Evolutionary conservation across 1,139 yeast species (phyloP), one percentile per base, ranked within the genome.

Genomic region (Torulaspora globosa): DNA sequence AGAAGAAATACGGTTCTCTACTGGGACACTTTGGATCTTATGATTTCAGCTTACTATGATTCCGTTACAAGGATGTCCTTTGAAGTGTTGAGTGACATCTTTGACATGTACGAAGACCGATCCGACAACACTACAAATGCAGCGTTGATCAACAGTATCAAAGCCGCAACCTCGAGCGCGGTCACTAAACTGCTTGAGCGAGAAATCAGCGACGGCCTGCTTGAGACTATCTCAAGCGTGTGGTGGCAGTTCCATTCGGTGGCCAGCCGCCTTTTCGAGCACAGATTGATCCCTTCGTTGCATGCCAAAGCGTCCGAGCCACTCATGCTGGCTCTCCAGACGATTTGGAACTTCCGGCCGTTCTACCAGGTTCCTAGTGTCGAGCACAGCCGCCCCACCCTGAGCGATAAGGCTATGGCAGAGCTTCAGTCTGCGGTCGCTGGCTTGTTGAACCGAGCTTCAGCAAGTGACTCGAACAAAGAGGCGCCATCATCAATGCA

Each of bases 201-300:
- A 6, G 12, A 26, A 21, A 30, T 30, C 11, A 16, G 14, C 10
- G 35, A 32, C 18, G 12, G 18, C 15, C 7, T 34, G 18, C 33
- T 48, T 21, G 47, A 44, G 35, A 24, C 34, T n/a, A 34, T 41
- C 2, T 45, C 51, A 2, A 23, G 12, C 16, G 40, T 42, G 18
- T 48, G 51, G 51, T 48, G 44, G 39, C 46, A 43, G 21, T 38
- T 48, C 7, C 41, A 39, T 3, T 41, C 34, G 27, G 28, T 38
- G 6, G 47, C 23, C 6, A 23, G 19, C 27, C 31, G 18, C 11
- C 31, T 48, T 12, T 32, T 48, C 37, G 35, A 33, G 9, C 11
- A 38, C 10, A 29, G 36, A 24, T 19, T 48, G 27, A 33, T 48
- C 18, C 51, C 51, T 9, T 30, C 44, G 16, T 16, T 45, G 5